Percentiles rank a stretch among this genome's conserved stretches.
These are phyloP conservation scores for Juglanconis juglandina DNA, from an alignment of 2,329 filamentous ascomycete genomes.

Conservation along the genomic window DNA sequence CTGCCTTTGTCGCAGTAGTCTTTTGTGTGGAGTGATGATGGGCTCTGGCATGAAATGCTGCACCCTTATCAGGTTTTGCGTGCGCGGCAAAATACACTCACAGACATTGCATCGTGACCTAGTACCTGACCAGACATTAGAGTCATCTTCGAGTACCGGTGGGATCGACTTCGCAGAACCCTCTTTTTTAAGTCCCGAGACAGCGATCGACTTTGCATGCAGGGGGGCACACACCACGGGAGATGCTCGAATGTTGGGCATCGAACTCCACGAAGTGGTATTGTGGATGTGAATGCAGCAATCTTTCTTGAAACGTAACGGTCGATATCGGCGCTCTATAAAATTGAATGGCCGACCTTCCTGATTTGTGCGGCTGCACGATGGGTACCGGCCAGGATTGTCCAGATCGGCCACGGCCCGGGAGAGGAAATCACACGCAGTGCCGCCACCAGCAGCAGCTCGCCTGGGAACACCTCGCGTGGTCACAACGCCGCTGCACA, in stretches of 20 bases:
- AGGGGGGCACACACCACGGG: neutral
- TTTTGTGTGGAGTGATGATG: neutral
- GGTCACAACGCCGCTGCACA: neutral
- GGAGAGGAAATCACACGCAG: neutral
- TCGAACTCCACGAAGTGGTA: neutral
- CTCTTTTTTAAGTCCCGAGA: neutral
- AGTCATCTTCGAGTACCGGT: neutral
- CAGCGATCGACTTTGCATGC: slow-evolving; percentile 6
- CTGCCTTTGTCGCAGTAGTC: neutral
- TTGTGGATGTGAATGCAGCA: neutral
- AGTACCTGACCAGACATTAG: neutral
- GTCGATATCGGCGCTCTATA: slow-evolving; percentile 1
- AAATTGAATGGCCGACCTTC: neutral
- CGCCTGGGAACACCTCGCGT: no score
- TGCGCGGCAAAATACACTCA: neutral
- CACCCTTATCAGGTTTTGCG: neutral
- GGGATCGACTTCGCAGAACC: neutral
- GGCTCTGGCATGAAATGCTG: neutral
- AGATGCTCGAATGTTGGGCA: neutral
- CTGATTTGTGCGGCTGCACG: neutral
- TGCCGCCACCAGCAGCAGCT: neutral
- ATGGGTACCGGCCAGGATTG: neutral
- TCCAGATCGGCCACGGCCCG: neutral
- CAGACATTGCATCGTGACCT: neutral
- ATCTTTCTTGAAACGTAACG: neutral